A percentile compares a stretch with the other conserved stretches of the same genome.
Evolutionary conservation across 2,329 filamentous ascomycete genomes (phyloP).

Genomic region (Xylariomycetidae sp.): DNA sequence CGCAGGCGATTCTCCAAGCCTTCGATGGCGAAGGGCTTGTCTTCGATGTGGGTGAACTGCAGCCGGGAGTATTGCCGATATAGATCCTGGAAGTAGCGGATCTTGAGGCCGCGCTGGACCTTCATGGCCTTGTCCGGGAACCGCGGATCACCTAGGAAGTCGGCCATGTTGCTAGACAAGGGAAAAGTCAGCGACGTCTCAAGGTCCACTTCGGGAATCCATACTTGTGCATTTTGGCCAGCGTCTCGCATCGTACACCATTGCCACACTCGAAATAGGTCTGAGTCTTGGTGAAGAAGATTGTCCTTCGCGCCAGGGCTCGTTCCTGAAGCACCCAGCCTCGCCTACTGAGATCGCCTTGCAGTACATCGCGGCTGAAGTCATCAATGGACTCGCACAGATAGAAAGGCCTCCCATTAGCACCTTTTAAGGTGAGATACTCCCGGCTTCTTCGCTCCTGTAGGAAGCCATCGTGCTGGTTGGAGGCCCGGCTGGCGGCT

Average conservation of each 20-base stretch:
- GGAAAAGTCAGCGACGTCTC: constrained; percentile 1
- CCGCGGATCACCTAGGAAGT: constrained; percentile 23
- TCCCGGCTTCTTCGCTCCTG: constrained; percentile 1
- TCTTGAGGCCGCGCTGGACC: constrained; percentile 7
- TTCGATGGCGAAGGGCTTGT: constrained; percentile 11
- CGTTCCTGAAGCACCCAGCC: constrained; percentile 36
- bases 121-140: constrained; percentile 15
- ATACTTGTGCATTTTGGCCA: constrained; percentile 29
- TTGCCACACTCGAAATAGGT: constrained; percentile 34
- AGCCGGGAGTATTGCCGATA: constrained; percentile 10
- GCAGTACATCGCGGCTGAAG: constrained; percentile 27
- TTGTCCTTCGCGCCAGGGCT: constrained; percentile 29
- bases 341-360: constrained; percentile 24
- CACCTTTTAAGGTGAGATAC: constrained; percentile 3
- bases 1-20: constrained; percentile 11
- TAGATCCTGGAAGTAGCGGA: constrained; percentile 9
- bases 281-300: constrained; percentile 31
- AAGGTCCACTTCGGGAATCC: too few species aligned
- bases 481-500: constrained; percentile 4
- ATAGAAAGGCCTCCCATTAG: constrained; percentile 12
- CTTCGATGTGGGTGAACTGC: constrained; percentile 5
- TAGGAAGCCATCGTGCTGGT: constrained; percentile 18
- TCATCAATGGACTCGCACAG: constrained; percentile 27
- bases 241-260: constrained; percentile 29
- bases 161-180: constrained; percentile 13